These are phyloP conservation scores for Apiospora kogelbergensis DNA, from an alignment of 2,329 filamentous ascomycete genomes.

Conservation along the genomic window DNA sequence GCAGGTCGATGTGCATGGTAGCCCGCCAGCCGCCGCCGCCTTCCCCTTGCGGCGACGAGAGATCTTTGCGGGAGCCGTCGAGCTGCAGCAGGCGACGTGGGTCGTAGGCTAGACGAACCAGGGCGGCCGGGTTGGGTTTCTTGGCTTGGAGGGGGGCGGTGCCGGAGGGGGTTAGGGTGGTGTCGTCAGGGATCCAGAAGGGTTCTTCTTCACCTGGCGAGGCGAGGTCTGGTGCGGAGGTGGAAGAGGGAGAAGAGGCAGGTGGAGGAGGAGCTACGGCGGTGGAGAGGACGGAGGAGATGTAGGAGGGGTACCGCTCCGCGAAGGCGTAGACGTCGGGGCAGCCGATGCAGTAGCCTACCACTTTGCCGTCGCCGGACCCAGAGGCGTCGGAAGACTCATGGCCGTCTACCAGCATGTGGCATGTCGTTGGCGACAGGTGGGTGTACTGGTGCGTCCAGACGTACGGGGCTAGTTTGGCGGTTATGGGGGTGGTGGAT, in stretches of 20 bases:
- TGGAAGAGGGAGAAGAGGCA: background rate
- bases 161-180: slow-evolving; percentile 14
- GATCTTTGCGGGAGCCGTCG: slow-evolving; percentile 12
- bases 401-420: slow-evolving; percentile 44
- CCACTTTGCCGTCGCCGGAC: slow-evolving; percentile 37
- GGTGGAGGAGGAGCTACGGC: slow-evolving; percentile 18
- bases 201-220: slow-evolving; percentile 21
- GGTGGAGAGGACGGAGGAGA: slow-evolving; percentile 33
- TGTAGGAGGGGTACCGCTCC: slow-evolving; percentile 38
- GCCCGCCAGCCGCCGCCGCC: slow-evolving; percentile 36
- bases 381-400: background rate
- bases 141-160: slow-evolving; percentile 17
- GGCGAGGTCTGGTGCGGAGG: background rate
- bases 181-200: slow-evolving; percentile 24
- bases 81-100: slow-evolving; percentile 38
- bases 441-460: slow-evolving; percentile 52
- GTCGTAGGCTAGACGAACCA: slow-evolving; percentile 44
- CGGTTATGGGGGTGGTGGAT: slow-evolving; percentile 31
- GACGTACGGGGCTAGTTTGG: slow-evolving; percentile 45
- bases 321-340: slow-evolving; percentile 42
- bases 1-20: slow-evolving; percentile 51
- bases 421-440: slow-evolving; percentile 44
- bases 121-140: slow-evolving; percentile 31
- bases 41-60: slow-evolving; percentile 35
- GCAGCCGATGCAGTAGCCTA: slow-evolving; percentile 51